Evolutionary conservation across 2,329 filamentous ascomycete species (phyloP).

Genomic region (Neoascochyta sp.): DNA sequence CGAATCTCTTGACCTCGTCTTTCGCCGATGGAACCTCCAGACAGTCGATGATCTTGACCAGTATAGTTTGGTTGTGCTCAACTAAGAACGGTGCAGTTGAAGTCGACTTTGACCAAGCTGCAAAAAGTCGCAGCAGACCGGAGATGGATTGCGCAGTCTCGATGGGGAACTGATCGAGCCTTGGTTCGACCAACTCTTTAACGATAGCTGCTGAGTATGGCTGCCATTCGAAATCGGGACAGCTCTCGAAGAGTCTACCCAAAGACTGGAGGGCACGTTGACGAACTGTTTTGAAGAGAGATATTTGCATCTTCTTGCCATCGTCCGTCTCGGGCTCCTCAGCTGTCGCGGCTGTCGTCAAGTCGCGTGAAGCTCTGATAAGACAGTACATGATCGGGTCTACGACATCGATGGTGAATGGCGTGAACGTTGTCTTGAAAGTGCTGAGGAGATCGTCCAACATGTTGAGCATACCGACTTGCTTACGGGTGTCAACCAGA

Average conservation of each 20-base stretch:
- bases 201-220: conserved; percentile 69
- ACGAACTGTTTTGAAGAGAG: conserved; percentile 63
- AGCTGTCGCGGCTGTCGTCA: conserved; percentile 29
- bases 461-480: conserved; percentile 91
- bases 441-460: conserved; percentile 81
- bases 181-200: conserved; percentile 69
- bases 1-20: conserved; percentile 80
- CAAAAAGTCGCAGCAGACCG: conserved; percentile 73
- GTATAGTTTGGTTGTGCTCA: conserved; percentile 54
- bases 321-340: conserved; percentile 28
- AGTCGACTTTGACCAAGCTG: conserved; percentile 70
- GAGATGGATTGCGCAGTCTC: conserved; percentile 91
- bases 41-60: conserved; percentile 69
- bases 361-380: conserved; percentile 57
- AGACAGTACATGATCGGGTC: conserved; percentile 80
- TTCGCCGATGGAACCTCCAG: conserved; percentile 71
- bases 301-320: conserved; percentile 39
- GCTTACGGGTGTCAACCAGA: conserved; percentile 67
- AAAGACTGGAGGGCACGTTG: conserved; percentile 79
- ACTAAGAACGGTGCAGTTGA: conserved; percentile 68
- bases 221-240: conserved; percentile 66
- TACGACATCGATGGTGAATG: conserved; percentile 66
- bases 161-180: conserved; percentile 70
- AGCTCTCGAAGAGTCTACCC: conserved; percentile 71
- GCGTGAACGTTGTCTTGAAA: conserved; percentile 67